These are phyloP conservation scores for Aspergillus texensis DNA, from an alignment of 2,329 filamentous ascomycete genomes.

Conservation along the genomic window DNA sequence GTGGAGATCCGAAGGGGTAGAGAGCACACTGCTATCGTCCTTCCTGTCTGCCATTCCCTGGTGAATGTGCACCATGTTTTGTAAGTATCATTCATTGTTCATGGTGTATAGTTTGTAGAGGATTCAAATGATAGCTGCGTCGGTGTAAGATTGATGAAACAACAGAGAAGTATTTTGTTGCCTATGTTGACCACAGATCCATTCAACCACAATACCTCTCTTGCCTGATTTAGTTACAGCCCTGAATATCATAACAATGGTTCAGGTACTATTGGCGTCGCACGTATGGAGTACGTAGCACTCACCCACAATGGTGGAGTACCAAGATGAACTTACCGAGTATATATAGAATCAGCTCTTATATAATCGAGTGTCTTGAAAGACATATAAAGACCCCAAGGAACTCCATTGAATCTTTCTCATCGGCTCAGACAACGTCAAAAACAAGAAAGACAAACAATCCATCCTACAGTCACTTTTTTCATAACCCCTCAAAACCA, in stretches of 20 bases:
- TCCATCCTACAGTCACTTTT: neutral
- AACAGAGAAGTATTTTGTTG: neutral
- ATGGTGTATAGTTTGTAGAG: neutral
- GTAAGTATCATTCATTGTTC: too few species aligned
- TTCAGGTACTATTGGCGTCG: neutral
- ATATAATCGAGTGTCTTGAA: neutral
- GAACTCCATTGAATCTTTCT: neutral
- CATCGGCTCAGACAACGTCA: neutral
- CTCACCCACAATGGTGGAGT: neutral
- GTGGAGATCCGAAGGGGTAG: neutral
- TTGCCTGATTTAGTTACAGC: neutral
- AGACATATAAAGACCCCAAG: neutral
- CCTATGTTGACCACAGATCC: neutral
- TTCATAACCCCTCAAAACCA: neutral
- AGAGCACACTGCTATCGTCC: neutral
- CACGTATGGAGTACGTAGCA: neutral
- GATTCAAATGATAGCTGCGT: neutral
- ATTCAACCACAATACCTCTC: neutral
- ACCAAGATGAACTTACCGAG: neutral
- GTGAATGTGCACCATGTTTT: neutral
- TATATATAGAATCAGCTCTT: neutral
- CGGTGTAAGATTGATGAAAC: neutral
- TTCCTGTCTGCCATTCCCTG: too few species aligned
- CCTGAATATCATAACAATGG: neutral
- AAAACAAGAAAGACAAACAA: neutral